Base-by-base conservation (phyloP, 2,329 filamentous ascomycete species). In the Fusarium fracticaudum region DNA sequence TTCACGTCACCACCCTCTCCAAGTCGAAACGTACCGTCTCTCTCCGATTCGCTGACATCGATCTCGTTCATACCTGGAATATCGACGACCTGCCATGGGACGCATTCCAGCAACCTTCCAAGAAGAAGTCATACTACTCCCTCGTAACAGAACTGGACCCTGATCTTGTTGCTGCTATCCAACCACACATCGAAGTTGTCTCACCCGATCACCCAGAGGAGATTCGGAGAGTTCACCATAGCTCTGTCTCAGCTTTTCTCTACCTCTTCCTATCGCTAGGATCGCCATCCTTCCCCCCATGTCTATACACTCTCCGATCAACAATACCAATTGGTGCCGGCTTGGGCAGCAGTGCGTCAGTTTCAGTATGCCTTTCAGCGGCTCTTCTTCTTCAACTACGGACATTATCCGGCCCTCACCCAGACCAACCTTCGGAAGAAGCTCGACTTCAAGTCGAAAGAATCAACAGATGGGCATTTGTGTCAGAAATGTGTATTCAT, bases 401-500 rank as follows among this genome's bases (percentile, higher is more conserved):
- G 59, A 94, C 95, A 6, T 87, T 99, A 11, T 93, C 94, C 3
- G 95, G 95, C 1, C 96, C 96, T 3, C 96, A 98, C 80, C 93
- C 94, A 1, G 96, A 98, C 78, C 96, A 98, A 82, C 94, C 95
- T 8, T 84, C 91, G 2, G 91, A 94, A 62, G 96, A 99, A 84
- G 94, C 94, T n/a, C 91, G 93, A 68, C 84, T 95, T 48, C 96
- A 99, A 81, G 89, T 98, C 37, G 95, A 98, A 84, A 91, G 96
- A 73, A 98, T 99, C 84, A 99, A 99, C 83, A 90, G 93, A 71
- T 99, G 97, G 96, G 95, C 96, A 0, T 98, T 98, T 82, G 96
- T 99, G 2, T 93, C 93, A 31, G 96, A 99, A 82, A 93, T 98
- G 91, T 96, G 95, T 83, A 98, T 98, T 72, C 96, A 99, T 80